Base-by-base conservation (phyloP, 2,329 filamentous ascomycete species). In the Plectosphaerella sp. region DNA sequence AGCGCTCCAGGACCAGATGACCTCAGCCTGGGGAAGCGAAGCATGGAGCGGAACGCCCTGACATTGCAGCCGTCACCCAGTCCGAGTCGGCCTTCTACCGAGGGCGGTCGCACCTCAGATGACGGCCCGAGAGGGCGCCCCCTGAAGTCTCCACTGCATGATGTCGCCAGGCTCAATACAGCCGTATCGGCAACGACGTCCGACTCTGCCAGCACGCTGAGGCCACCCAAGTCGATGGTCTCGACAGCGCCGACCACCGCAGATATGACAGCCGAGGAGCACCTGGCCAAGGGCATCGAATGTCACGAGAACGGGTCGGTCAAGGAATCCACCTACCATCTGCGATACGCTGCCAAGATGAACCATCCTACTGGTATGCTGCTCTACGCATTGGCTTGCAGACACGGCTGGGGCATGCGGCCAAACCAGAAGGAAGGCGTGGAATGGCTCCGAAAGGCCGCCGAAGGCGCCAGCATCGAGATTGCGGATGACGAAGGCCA, bases 321-420 rank as follows among this genome's bases (percentile, higher is more conserved):
- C 28, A 91, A 92, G 57, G 92, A 97, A 69, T 97, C 93, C 0
- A 97, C 94, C 0, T 99, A 97, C 65, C 94, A 99, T 66, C 79
- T 99, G 45, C 88, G 94, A 35, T 82, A 96, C 54, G 94, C 94
- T 4, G 93, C 94, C 1, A 85, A 86, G 61, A 86, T 89, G 52
- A 89, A 91, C 46, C 83, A 96, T 53, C 89, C 94, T 1, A 96
- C 93, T 0, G 94, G 88, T 20, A 99, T 99, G 94, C 82, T 99
- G 12, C 78, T 97, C 33, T 99, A 97, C 68, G 94, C 93, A 5
- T 79, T 99, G 36, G 94, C 94, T 11, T 97, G 93, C 65, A 83
- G 94, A 48, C 94, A 99, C 65, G 94, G 94, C 47, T 99, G 94
- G 94, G 94, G 94, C 16, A 97, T 97, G 90, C 86, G 92, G 10